Evolutionary conservation across 225 moss, liverwort and hornwort genomes (phyloP).

Genomic region (Pseudisothecium myosuroides): DNA sequence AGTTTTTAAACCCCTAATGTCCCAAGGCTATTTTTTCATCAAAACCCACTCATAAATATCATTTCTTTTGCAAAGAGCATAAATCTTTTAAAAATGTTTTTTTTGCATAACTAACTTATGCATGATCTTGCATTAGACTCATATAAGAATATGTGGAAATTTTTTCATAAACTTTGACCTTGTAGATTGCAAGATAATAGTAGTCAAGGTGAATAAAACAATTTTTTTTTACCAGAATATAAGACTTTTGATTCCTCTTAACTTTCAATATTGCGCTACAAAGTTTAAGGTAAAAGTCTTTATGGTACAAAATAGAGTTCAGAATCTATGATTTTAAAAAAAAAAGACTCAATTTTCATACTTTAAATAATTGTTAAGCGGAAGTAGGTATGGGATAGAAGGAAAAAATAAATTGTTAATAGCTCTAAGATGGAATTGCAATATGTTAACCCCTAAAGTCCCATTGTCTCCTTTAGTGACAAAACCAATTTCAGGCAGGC

Average conservation of each 20-base stretch:
- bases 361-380: too few species aligned
- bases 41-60: rapidly evolving
- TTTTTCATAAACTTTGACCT: not conserved
- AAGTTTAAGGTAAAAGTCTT: not conserved
- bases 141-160: not conserved
- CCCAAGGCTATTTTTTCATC: not conserved
- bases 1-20: rapidly evolving
- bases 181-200: not conserved
- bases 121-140: not conserved
- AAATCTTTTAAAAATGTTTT: not conserved
- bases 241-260: not conserved
- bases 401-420: too few species aligned
- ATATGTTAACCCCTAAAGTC: too few species aligned
- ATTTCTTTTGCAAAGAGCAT: not conserved
- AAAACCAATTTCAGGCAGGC: too few species aligned
- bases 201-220: not conserved
- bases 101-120: not conserved
- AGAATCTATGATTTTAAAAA: not conserved
- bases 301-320: not conserved
- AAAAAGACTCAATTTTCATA: too few species aligned
- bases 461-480: too few species aligned
- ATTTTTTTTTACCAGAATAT: not conserved
- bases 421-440: too few species aligned
- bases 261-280: not conserved
- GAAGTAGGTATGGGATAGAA: too few species aligned